A percentile compares a stretch with the other conserved stretches of the same genome.
phyloP scores from a whole-genome alignment of 306 rosid species.

The Prosopis cineraria region DNA sequence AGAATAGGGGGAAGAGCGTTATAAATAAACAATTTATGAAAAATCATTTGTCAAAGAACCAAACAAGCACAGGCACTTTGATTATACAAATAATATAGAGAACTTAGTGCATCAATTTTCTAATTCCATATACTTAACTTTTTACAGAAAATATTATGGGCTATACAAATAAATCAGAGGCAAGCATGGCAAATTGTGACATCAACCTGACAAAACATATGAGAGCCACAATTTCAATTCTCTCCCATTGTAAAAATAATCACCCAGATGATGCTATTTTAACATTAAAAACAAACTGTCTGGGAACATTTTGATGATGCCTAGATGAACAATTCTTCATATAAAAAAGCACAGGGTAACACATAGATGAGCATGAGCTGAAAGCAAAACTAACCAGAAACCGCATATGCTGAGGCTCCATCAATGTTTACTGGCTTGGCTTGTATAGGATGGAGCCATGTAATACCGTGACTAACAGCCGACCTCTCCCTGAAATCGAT shows the following conservation, averaged over 20 bases:
- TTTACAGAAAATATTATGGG: neutral
- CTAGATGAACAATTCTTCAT: neutral
- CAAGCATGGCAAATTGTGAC: neutral
- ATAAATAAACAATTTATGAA: neutral
- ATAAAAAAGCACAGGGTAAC: neutral
- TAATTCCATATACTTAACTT: neutral
- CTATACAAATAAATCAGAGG: neutral
- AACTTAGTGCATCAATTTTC: neutral
- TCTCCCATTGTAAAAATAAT: neutral
- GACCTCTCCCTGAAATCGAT: constrained; percentile 24
- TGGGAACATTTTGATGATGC: neutral
- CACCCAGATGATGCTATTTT: neutral
- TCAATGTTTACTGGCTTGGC: constrained; percentile 6
- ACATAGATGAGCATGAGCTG: neutral
- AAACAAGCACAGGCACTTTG: neutral
- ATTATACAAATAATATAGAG: neutral
- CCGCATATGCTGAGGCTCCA: constrained; percentile 19
- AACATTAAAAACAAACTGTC: neutral
- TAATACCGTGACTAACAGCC: constrained; percentile 21
- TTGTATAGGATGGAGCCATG: constrained; percentile 11
- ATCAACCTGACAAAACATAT: neutral
- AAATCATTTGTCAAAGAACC: neutral
- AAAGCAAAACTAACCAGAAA: constrained; percentile 5
- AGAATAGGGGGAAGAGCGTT: neutral
- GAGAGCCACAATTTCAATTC: neutral